Evolutionary conservation across 2,329 filamentous ascomycete genomes (phyloP), one percentile per base, ranked within the genome.

Genomic region (Ceratocystiopsis brevicomis): DNA sequence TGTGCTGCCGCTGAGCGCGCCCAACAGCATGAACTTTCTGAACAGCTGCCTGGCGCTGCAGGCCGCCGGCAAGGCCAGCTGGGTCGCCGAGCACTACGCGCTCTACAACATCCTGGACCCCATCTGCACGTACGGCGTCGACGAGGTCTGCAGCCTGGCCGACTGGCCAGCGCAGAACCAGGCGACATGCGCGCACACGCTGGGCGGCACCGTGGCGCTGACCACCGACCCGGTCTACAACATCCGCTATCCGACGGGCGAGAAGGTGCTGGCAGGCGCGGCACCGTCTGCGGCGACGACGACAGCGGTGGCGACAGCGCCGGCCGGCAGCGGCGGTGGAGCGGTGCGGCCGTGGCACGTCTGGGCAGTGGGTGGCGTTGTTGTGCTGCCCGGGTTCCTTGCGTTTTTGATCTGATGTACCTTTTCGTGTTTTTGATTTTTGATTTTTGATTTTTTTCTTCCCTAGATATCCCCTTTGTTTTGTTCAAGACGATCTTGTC

Each of bases 1-100:
- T 15, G 60, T 54, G 21, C 48, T 58, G 37, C 53, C 55, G 15
- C 48, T 58, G n/a, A 52, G 62, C 52, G 68, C 67, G 1, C 53
- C 65, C 45, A 71, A 69, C 54, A 65, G 62, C 59, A 69, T 70
- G 61, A 68, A 71, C 52, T 72, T 61, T 44, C 53, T 71, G n/a
- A 56, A 56, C 12, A 61, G 56, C 48, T 71, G 68, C 47, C 56
- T 67, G 34, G 58, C 52, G 35, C 51, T 56, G 32, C 48, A 56
- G 8, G 41, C 42, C 0, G 49, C 44, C 35, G 47, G 46, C 42
- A 43, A 46, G 4, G 49, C 53, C 44, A 65, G 59, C 48, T 73
- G 66, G 65, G 65, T 71, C 12, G 65, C 57, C 18, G 45, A 61
- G 4, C 65, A 73, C 53, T 61, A 66, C 51, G 58, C 60, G 1